A percentile compares a stretch with the other conserved stretches of the same genome.
These are phyloP conservation scores for Nakazawaea populi DNA, from an alignment of 805 yeast genomes.

Conservation along the genomic window DNA sequence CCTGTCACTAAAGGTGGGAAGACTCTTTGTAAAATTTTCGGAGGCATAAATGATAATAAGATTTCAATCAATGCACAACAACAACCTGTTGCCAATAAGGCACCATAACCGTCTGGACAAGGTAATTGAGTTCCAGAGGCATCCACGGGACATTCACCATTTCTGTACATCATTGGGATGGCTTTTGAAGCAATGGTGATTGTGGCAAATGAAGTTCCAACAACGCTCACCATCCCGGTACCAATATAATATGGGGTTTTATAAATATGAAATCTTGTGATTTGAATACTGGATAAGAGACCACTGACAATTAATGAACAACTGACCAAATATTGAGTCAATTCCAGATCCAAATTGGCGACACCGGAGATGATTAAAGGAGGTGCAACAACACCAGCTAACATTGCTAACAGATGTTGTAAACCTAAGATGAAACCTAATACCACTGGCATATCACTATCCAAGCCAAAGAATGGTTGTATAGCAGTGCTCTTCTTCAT, in stretches of 20 bases:
- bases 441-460: slow-evolving; percentile 76
- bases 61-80: slow-evolving; percentile 75
- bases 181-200: slow-evolving; percentile 73
- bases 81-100: slow-evolving; percentile 75
- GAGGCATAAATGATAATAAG: slow-evolving; percentile 69
- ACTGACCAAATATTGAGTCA: slow-evolving; percentile 62
- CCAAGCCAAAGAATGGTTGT: slow-evolving; percentile 79
- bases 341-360: slow-evolving; percentile 48
- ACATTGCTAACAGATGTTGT: slow-evolving; percentile 85
- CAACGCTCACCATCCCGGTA: slow-evolving; percentile 84
- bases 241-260: slow-evolving; percentile 76
- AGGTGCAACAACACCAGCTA: slow-evolving; percentile 87
- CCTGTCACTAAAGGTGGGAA: slow-evolving; percentile 94
- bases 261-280: slow-evolving; percentile 73
- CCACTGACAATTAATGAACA: slow-evolving; percentile 69
- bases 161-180: slow-evolving; percentile 72
- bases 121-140: slow-evolving; percentile 63
- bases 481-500: slow-evolving; percentile 36
- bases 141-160: slow-evolving; percentile 60
- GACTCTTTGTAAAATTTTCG: slow-evolving; percentile 57
- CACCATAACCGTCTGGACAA: slow-evolving; percentile 90
- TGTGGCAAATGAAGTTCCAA: slow-evolving; percentile 88
- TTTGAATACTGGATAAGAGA: slow-evolving; percentile 65
- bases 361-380: slow-evolving; percentile 64
- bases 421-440: slow-evolving; percentile 75